Evolutionary conservation across 1,284 basidiomycete genomes (phyloP).

Genomic region (Papiliotrema terrestris): DNA sequence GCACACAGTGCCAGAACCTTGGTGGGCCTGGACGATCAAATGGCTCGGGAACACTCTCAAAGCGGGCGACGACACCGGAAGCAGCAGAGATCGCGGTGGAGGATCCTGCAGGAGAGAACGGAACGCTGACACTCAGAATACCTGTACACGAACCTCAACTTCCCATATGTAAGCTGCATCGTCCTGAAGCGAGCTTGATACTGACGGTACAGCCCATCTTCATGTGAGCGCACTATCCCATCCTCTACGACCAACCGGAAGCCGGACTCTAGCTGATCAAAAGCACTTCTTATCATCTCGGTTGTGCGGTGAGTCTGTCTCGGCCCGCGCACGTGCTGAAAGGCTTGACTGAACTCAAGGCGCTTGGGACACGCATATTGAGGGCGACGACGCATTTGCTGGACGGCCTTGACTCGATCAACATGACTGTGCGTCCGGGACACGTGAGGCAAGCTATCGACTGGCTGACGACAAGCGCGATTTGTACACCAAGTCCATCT

Average conservation of each 20-base stretch:
- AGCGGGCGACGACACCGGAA: no score
- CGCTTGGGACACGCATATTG: constrained; percentile 83
- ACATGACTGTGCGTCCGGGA: constrained; percentile 58
- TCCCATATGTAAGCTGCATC: constrained; percentile 56
- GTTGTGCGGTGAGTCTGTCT: constrained; percentile 38
- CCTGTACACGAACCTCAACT: constrained; percentile 74
- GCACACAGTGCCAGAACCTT: no score
- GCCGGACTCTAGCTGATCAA: constrained; percentile 50
- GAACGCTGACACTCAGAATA: constrained; percentile 53
- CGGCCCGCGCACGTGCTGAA: not conserved
- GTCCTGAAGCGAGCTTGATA: not conserved
- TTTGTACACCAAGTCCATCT: constrained; percentile 78
- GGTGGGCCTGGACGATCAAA: no score
- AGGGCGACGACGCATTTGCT: constrained; percentile 80
- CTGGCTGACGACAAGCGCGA: constrained; percentile 53
- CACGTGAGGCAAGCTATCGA: not conserved
- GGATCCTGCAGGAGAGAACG: no score
- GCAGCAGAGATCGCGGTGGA: no score
- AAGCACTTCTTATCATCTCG: constrained; percentile 55
- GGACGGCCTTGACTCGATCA: constrained; percentile 77
- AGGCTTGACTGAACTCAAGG: constrained; percentile 51
- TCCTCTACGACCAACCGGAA: no score
- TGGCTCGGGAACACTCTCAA: no score
- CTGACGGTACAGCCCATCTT: constrained; percentile 40
- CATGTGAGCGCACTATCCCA: constrained; percentile 27